Evolutionary conservation across 805 yeast genomes (phyloP), one percentile per base, ranked within the genome.

Genomic region (Teunomyces funiuensis): DNA sequence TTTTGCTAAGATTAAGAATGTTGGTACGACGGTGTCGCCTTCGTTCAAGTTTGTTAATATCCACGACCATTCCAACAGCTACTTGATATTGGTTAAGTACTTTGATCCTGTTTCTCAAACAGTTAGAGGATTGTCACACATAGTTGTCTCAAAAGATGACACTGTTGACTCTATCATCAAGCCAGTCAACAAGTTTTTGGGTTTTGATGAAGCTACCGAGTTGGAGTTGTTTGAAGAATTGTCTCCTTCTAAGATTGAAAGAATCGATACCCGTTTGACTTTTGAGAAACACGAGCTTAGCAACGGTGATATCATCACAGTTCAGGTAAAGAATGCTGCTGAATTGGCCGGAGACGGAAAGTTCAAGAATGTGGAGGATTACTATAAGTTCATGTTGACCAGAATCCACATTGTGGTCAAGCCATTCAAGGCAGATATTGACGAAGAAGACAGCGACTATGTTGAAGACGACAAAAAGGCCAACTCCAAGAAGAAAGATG

Each of bases 71-170:
- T 51, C 58, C 6, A 30, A 50, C 8, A 42, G 54, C 31, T 57
- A 62, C 5, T 49, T 65, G 47, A 39, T 65, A 7, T 79, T 83
- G 50, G 51, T 88, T 38, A 88, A 89, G 59, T 73, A 73, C 47
- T 88, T 84, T 62, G 90, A 88, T 54, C 73, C 71, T 1, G 55
- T 57, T 3, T 51, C 62, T 0, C 84, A 80, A 55, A 58, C 69
- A 4, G 57, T 88, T n/a, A 61, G 58, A n/a, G 95, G 96, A 1
- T 62, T 85, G 14, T 76, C 86, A 0, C 85, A 86, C 52, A 57
- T 72, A 3, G 61, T 71, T 14, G 80, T 85, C 1, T 60, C 73
- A 9, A 73, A 73, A 39, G 75, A 74, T 36, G 77, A 74, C 15
- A 53, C 58, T 1, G 59, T 83, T 5, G 63, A 66, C 0, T 55